These are phyloP conservation scores for Candida cerambycidarum DNA, from an alignment of 805 yeast species.

Conservation along the genomic window DNA sequence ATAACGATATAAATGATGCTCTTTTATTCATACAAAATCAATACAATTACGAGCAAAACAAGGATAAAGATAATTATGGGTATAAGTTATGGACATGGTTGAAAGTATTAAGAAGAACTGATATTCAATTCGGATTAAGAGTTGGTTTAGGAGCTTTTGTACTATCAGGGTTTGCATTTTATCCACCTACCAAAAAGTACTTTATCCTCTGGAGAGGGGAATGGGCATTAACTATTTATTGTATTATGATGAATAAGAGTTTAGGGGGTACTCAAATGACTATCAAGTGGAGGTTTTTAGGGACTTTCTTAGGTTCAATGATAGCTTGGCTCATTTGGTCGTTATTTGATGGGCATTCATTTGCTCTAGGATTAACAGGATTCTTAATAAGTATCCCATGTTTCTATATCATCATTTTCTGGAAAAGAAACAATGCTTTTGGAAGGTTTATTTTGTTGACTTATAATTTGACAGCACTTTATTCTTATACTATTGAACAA, in stretches of 20 bases:
- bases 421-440: slow-evolving; percentile 63
- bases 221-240: slow-evolving; percentile 81
- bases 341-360: slow-evolving; percentile 53
- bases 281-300: slow-evolving; percentile 68
- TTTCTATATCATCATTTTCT: slow-evolving; percentile 59
- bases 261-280: slow-evolving; percentile 84
- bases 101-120: slow-evolving; percentile 57
- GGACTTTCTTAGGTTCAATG: slow-evolving; percentile 71
- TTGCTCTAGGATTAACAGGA: slow-evolving; percentile 51
- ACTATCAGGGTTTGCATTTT: slow-evolving; percentile 65
- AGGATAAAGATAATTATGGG: slow-evolving; percentile 10
- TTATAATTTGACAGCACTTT: slow-evolving; percentile 74
- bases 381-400: slow-evolving; percentile 48
- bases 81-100: slow-evolving; percentile 48
- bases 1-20: slow-evolving; percentile 31
- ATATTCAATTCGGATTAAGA: slow-evolving; percentile 74
- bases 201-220: slow-evolving; percentile 75
- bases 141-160: slow-evolving; percentile 76
- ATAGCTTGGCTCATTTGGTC: slow-evolving; percentile 62
- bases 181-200: slow-evolving; percentile 49
- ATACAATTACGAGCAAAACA: slow-evolving; percentile 12
- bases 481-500: slow-evolving; percentile 66
- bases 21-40: slow-evolving; percentile 30
- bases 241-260: slow-evolving; percentile 82
- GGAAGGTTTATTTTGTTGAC: slow-evolving; percentile 73